phyloP scores from a whole-genome alignment of 352 stramenopile species.

The Plasmopara viticola region DNA sequence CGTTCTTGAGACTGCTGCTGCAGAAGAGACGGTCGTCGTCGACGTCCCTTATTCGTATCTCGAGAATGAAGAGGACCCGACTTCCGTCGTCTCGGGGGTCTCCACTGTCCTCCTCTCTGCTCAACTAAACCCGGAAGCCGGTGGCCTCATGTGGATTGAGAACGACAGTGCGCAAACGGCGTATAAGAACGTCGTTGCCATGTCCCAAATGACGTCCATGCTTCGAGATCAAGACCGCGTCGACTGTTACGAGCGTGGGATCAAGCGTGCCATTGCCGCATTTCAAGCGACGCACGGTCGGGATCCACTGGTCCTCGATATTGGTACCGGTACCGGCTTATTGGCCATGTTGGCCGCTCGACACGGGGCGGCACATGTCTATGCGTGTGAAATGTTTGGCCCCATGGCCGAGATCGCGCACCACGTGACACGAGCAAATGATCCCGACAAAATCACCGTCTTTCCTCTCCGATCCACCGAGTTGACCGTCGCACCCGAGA shows the following conservation, averaged over 20 bases:
- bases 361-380: constrained; percentile 85
- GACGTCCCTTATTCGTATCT: constrained; percentile 78
- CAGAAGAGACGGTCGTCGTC: constrained; percentile 76
- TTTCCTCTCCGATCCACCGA: constrained; percentile 72
- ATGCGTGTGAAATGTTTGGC: constrained; percentile 89
- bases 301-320: constrained; percentile 68
- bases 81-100: constrained; percentile 45
- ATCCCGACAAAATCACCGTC: constrained; percentile 69
- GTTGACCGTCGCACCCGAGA: constrained; percentile 31
- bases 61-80: constrained; percentile 53
- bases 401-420: constrained; percentile 79
- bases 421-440: constrained; percentile 61
- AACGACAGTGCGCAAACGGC: constrained; percentile 45
- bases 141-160: constrained; percentile 79
- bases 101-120: constrained; percentile 66
- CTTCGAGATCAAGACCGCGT: constrained; percentile 73
- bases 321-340: constrained; percentile 72
- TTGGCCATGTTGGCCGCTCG: constrained; percentile 85
- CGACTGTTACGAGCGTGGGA: constrained; percentile 68
- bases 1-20: constrained; percentile 64
- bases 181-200: constrained; percentile 80
- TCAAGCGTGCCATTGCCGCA: constrained; percentile 46
- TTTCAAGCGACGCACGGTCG: constrained; percentile 42
- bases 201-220: constrained; percentile 88
- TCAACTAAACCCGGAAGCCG: constrained; percentile 64